Evolutionary conservation across 176 grass and related monocot genomes (phyloP).

Genomic region (Sorghum bicolor): DNA sequence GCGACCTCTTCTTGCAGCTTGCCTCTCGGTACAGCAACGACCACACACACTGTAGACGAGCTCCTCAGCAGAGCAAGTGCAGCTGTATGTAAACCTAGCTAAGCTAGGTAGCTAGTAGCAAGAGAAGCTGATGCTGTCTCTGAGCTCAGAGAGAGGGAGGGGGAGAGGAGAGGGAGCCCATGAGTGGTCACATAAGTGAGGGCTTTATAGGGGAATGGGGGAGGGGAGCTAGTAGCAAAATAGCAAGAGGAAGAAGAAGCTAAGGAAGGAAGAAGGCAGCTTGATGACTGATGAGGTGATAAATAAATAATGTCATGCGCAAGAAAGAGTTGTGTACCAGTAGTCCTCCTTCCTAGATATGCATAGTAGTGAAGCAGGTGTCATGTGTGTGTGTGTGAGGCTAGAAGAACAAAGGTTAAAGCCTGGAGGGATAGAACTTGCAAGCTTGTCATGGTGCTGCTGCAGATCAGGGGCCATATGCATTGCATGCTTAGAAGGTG

Average conservation of each 20-base stretch:
- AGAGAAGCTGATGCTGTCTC: background rate
- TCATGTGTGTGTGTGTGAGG: background rate
- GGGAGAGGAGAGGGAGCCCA: slow-evolving; percentile 32
- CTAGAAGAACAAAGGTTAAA: background rate
- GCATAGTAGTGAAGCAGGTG: background rate
- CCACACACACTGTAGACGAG: background rate
- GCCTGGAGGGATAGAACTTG: background rate
- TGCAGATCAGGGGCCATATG: slow-evolving; percentile 1
- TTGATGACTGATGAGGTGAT: background rate
- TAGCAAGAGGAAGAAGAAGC: background rate
- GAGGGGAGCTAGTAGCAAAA: slow-evolving; percentile 24
- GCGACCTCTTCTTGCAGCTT: background rate
- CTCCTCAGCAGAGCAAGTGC: background rate
- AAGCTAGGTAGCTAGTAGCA: background rate
- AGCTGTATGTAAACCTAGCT: background rate
- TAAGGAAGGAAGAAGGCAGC: background rate
- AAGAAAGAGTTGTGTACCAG: background rate
- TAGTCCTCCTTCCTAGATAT: background rate
- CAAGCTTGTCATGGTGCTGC: slow-evolving; percentile 19
- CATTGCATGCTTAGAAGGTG: slow-evolving; percentile 16
- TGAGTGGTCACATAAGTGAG: slow-evolving; percentile 54
- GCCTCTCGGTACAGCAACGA: background rate
- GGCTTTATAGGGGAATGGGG: slow-evolving; percentile 56
- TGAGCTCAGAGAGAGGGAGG: background rate
- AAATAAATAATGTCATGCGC: slow-evolving; percentile 6